Base-by-base conservation (phyloP, 176 grass and related monocot species). In the Tillandsia leiboldiana region DNA sequence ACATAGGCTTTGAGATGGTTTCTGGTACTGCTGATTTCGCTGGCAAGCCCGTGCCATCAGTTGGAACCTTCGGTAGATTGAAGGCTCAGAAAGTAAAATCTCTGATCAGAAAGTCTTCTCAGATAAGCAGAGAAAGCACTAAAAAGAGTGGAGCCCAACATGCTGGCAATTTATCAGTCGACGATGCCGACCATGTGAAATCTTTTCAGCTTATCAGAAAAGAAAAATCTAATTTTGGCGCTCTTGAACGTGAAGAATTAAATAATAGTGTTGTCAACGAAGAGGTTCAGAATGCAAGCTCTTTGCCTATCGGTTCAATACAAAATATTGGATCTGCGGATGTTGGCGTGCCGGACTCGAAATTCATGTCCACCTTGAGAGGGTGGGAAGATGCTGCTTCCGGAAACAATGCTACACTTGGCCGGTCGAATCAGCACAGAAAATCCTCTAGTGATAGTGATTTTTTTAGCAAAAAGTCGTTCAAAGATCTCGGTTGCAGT, bases 401-500 rank as follows among this genome's bases (percentile, higher is more conserved):
- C 6, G 6, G 29, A 26, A 50, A 59, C 0, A 70, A 82, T 80
- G 57, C 63, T 74, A 73, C 65, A 50, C 53, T 47, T 26, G 66
- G 72, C 27, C 69, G 49, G 23, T 72, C 69, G 57, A 69, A 73
- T 61, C 76, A 11, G 15, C 75, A 23, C 17, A 74, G 50, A 14
- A 85, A 83, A 50, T 20, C 70, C 14, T 68, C 84, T 70, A 49
- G 72, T 51, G 84, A 85, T 18, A 62, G 47, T 82, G 86, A 68
- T 10, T 97, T 97, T 76, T 97, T 92, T 81, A 97, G 93, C 56
- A 88, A 80, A 29, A 83, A 49, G 27, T 77, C 93, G 23, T 97
- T 92, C 29, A 83, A 85, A 26, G 82, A 92, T 27, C 68, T 97
- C 26, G 89, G 86, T 33, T 97, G 89, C 72, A 81, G 51, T 13